Base-by-base conservation (phyloP, 495 filamentous ascomycete genomes). In the Filosporella fistucella region DNA sequence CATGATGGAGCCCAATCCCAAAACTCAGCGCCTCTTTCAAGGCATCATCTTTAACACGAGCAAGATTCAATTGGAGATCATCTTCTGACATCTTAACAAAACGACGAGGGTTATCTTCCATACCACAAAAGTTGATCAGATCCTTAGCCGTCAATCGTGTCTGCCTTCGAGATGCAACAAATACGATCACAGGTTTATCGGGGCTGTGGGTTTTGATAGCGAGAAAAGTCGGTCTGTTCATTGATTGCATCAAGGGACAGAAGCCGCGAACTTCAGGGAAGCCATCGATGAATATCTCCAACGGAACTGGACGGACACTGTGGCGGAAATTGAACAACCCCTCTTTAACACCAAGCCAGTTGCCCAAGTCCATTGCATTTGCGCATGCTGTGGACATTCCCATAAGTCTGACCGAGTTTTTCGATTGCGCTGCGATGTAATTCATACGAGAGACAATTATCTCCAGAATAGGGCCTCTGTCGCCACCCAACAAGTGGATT, bases 371-470 rank as follows among this genome's bases (percentile, higher is more conserved):
- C 24, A 74, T 86, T 5, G 93, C 94, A 64, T 99, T 99, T 2
- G 93, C 93, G 63, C 91, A 96, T 21, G 93, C 93, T 16, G 93
- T 97, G 14, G 94, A 97, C 93, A 99, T 97, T 17, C 93, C 93
- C 61, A 99, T 81, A 12, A 99, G 71, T 11, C 93, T 77, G 8
- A 97, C 91, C 12, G 88, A 81, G 28, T 84, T 85, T 63, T 95
- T 90, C 20, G 81, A 86, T 55, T 96, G 91, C 3, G 89, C 85
- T 3, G 93, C 94, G 60, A 99, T 99, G 62, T 97, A 99, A 57
- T 97, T 97, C 93, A 97, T 99, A 61, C 93, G 81, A 13, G 90
- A 96, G 8, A 99, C 93, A 59, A 99, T 99, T 55, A 99, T 99
- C 69, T 99, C 93, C 13, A 99, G 74, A 76, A 97, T 96, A 0